Conservation (phyloP, 306 rosid species). For the Rosa lucieae region DNA sequence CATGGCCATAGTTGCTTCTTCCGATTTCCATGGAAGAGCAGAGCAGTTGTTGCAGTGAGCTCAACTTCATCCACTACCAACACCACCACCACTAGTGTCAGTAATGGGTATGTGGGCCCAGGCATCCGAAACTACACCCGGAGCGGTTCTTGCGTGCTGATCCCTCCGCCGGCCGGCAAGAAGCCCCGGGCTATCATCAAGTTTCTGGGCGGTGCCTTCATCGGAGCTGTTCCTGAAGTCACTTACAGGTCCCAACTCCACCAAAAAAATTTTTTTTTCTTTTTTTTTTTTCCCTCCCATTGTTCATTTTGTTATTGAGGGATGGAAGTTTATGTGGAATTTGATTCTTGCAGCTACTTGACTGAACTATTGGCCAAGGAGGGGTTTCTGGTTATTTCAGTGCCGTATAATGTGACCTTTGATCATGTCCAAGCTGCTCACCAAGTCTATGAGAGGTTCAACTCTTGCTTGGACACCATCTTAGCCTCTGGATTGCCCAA, state of each 20-base stretch:
- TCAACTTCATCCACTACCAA: conserved; percentile 20
- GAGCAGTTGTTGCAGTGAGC: conserved; percentile 23
- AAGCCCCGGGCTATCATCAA: conserved; percentile 84
- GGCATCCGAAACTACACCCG: conserved; percentile 39
- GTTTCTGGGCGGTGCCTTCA: conserved; percentile 91
- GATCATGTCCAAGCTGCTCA: conserved; percentile 72
- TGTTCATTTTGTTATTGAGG: background rate
- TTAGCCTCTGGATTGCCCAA: conserved; percentile 67
- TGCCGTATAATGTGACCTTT: conserved; percentile 92
- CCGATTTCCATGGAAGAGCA: background rate
- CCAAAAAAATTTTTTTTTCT: conserved; percentile 1
- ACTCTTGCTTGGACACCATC: conserved; percentile 62
- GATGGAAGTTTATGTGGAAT: background rate
- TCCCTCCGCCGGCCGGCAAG: conserved; percentile 51
- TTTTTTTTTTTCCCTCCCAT: background rate
- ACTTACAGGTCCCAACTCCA: conserved; percentile 61
- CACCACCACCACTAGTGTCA: background rate
- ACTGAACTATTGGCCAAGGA: conserved; percentile 70
- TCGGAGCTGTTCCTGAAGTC: conserved; percentile 94
- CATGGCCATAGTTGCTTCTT: conserved; percentile 2
- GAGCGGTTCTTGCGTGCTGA: conserved; percentile 62
- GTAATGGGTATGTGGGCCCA: conserved; percentile 33
- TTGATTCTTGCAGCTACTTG: conserved; percentile 52
- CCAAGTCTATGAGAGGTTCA: conserved; percentile 77
- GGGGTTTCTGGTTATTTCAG: conserved; percentile 72